Conservation (phyloP, 192 early-diverging fungal species). For the Coemansia sp. region DNA sequence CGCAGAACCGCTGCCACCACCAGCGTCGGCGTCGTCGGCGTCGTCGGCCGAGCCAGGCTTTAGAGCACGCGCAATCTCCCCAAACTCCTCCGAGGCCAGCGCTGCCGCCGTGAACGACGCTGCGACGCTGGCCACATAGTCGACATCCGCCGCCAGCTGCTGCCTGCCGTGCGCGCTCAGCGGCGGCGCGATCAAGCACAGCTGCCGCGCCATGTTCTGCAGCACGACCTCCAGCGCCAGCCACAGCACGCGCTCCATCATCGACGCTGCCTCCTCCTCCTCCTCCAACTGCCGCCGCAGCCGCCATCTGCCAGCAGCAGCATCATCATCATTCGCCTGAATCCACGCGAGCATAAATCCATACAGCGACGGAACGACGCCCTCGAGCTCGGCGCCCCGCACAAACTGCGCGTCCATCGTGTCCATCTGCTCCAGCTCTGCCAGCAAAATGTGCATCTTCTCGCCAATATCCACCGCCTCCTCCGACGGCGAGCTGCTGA, state of each 20-base stretch:
- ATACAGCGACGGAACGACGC: constrained; percentile 18
- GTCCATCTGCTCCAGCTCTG: constrained; percentile 51
- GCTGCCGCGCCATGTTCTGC: constrained; percentile 14
- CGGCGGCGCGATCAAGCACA: constrained; percentile 28
- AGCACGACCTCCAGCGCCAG: constrained; percentile 33
- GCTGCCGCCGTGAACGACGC: constrained; percentile 17
- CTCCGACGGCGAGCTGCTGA: constrained; percentile 52
- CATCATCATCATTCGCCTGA: too few species aligned
- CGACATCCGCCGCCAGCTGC: constrained; percentile 40
- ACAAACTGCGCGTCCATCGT: constrained; percentile 34
- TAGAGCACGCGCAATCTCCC: constrained; percentile 3
- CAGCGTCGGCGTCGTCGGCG: not conserved
- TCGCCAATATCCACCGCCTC: constrained; percentile 54
- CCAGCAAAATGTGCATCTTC: constrained; percentile 49
- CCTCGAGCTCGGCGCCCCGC: constrained; percentile 10
- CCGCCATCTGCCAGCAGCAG: not conserved
- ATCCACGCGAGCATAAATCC: constrained; percentile 7
- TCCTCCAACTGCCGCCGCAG: not conserved
- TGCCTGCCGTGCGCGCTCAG: constrained; percentile 23
- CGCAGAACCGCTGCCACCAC: not conserved
- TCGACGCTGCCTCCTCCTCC: not conserved
- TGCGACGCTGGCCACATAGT: constrained; percentile 44
- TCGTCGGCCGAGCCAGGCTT: not conserved
- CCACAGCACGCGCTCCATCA: constrained; percentile 32
- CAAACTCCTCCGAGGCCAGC: constrained; percentile 19